Base-by-base conservation (phyloP, 345 rosid genomes). In the Erucastrum elatum region DNA sequence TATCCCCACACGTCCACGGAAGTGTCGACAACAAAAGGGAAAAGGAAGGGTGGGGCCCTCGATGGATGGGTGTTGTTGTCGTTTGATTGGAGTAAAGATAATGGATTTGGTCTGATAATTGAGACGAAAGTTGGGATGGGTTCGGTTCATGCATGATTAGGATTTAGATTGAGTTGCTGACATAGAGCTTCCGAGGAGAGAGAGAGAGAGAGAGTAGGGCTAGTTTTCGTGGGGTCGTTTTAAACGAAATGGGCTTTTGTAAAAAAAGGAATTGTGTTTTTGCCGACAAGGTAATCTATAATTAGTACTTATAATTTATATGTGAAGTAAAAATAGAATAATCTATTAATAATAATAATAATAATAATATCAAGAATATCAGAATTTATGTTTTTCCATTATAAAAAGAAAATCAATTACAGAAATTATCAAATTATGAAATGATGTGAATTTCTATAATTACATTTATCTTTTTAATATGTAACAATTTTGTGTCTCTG, bases 1-100 rank as follows among this genome's bases (percentile, higher is more conserved):
- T 55, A 62, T 49, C 30, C 7, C 33, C 64, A 59, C 64, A 59
- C 64, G 64, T 5, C 21, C 13, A 58, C 72, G 58, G 31, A 71
- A 73, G 34, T 34, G 77, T 72, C 73, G 8, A 39, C 17, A 62
- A 34, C 26, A 12, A 26, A 26, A 59, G 5, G 61, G 4, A 56
- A 25, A 4, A 27, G 9, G 4, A 13, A 26, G 2, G 10, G 69
- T 61, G 71, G 78, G 78, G 37, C 81, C 69, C 37, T 3, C 8
- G 9, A 35, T 51, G 35, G 63, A 74, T 64, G 53, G 25, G 27
- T 5, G 17, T 51, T 51, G 56, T n/a, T 51, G 56, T 35, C 10
- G 41, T 17, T 1, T 26, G 33, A 26, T 10, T 59, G 33, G 64
- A 26, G 34, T 9, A 26, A 59, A 5, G 21, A 27, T 59, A 59